A percentile compares a stretch with the other conserved stretches of the same genome.
phyloP scores from a whole-genome alignment of 306 rosid genomes.

The Cicer judaicum region DNA sequence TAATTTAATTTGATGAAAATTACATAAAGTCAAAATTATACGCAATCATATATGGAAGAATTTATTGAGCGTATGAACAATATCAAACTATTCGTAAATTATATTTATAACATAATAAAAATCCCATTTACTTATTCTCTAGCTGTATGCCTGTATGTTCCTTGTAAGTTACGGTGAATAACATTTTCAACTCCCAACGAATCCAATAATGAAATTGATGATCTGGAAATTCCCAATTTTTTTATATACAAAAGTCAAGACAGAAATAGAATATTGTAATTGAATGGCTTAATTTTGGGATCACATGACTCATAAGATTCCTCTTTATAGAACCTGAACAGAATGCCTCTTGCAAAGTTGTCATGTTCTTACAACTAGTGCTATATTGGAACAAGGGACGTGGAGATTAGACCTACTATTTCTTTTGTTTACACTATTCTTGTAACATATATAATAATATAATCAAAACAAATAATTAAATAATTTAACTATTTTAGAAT shows the following conservation, averaged over 20 bases:
- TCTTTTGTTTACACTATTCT: constrained; percentile 2
- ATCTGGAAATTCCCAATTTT: constrained; percentile 37
- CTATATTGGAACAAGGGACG: constrained; percentile 11
- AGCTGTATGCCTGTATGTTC: neutral
- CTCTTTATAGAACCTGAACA: constrained; percentile 44
- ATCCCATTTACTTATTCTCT: neutral
- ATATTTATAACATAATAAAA: too few relatives aligned
- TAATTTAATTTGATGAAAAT: too few relatives aligned
- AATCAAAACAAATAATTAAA: neutral
- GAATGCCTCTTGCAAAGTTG: constrained; percentile 47
- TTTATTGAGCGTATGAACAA: too few relatives aligned
- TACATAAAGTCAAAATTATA: too few relatives aligned
- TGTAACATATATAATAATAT: neutral
- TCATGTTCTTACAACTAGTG: constrained; percentile 42
- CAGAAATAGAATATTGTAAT: constrained; percentile 36
- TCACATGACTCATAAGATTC: constrained; percentile 48
- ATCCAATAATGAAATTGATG: constrained; percentile 44
- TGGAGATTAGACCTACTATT: constrained; percentile 23
- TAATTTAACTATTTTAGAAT: too few relatives aligned
- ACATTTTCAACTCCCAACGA: constrained; percentile 45
- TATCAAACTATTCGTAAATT: too few relatives aligned
- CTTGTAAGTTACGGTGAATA: constrained; percentile 35
- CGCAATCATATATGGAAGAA: too few relatives aligned
- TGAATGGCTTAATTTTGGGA: constrained; percentile 41
- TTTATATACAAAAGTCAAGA: constrained; percentile 45